Evolutionary conservation across 768 basidiomycete genomes (phyloP).

Genomic region (Rhizopogon rudus): DNA sequence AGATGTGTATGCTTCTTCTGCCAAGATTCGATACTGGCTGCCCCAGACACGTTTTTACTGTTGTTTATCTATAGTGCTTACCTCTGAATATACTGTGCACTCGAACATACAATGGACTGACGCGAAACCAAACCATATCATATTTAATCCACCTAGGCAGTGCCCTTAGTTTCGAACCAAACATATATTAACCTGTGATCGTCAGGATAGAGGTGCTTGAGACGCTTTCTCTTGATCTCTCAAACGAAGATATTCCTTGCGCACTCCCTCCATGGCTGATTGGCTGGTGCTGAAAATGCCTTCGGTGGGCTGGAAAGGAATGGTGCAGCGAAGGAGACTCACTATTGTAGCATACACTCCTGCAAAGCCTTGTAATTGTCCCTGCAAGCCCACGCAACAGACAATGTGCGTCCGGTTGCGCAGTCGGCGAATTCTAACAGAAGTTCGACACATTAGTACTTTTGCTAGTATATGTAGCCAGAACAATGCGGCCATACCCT

Average conservation of each 20-base stretch:
- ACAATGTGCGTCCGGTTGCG: conserved; percentile 72
- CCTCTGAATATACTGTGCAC: neutral
- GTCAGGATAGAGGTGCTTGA: neutral
- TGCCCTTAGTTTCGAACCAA: neutral
- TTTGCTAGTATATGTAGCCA: neutral
- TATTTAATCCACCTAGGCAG: neutral
- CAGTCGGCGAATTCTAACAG: conserved; percentile 78
- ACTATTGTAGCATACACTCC: conserved; percentile 79
- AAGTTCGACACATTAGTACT: neutral
- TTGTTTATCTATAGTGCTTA: neutral
- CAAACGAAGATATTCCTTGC: conserved; percentile 68
- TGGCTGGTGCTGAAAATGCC: conserved; percentile 53
- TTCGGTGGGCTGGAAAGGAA: neutral
- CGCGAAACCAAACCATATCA: too few species aligned
- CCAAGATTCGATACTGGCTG: too few species aligned
- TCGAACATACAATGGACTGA: neutral
- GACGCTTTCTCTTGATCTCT: conserved; percentile 35
- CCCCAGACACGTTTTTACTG: too few species aligned
- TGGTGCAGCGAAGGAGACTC: conserved; percentile 24
- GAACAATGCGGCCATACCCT: conserved; percentile 37
- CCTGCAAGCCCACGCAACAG: conserved; percentile 83
- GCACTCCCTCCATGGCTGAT: conserved; percentile 68
- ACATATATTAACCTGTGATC: neutral
- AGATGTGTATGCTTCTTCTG: neutral
- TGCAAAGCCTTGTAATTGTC: conserved; percentile 65